Evolutionary conservation across 1,139 yeast species (phyloP), one percentile per base, ranked within the genome.

Genomic region (Zygosaccharomyces pseudobailii): DNA sequence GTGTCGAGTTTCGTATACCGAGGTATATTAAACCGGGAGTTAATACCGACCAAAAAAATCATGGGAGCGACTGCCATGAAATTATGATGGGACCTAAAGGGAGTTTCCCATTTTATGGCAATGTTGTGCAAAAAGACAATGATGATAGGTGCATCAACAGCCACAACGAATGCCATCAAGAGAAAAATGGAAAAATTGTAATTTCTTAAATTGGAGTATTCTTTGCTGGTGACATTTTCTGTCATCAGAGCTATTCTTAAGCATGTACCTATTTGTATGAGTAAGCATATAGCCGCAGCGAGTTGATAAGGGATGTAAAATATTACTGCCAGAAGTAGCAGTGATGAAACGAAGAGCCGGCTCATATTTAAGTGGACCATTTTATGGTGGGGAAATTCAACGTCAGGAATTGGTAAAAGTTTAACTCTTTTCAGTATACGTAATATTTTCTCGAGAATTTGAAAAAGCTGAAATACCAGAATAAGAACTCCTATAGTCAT

Each of bases 241-340:
- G 46, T 35, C 17, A 45, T 32, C 8, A 43, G 27, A 7, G 54
- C 44, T 20, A 53, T 43, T 46, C 68, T 68, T 10, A 84, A 53
- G 23, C 77, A 72, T 25, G 76, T 77, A 25, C 71, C 61, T 4
- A 67, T 57, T 61, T 84, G 90, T 0, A 80, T 71, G 20, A 80
- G 25, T 48, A 80, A 71, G 40, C 84, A 74, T 6, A 85, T 72
- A 10, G 82, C 67, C 58, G 75, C 87, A 0, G 87, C 89, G 59
- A 87, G 75, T 62, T 88, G 96, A 59, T 82, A 88, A 0, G 96
- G 96, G 23, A 87, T 69, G 59, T 81, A 82, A 33, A 81, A 65
- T 25, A 83, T 70, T 4, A 85, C 84, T 22, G 71, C 59, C 0
- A 65, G 48, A 10, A 73, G 47, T 24, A 82, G 55, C 1, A 75